Base-by-base conservation (phyloP, 148 eudicot genomes). In the Rhododendron molle region DNA sequence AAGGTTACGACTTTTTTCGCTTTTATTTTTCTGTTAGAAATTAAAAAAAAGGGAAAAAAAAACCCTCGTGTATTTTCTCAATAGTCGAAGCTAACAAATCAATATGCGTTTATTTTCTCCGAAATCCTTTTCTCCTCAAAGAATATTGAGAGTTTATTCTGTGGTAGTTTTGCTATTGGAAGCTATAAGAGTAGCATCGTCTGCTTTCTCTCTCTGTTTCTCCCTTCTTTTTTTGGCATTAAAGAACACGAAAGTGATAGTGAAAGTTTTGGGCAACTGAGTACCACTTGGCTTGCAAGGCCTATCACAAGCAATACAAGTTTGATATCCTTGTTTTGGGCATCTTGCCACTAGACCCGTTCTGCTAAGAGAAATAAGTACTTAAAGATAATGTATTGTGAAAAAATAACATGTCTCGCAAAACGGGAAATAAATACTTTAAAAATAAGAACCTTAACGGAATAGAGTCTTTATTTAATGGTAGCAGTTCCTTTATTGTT, bases 1-100 rank as follows among this genome's bases (percentile, higher is more conserved):
- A 78, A 82, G 67, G 89, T 82, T 32, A 77, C 65, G 9, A 73
- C 0, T 13, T 74, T 81, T 43, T 36, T 44, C n/a, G 47, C 26
- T 23, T 23, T 1, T 60, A 0, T 14, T 40, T 46, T 23, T 10
- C 3, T 26, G 8, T 11, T 26, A 7, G 30, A n/a, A 8, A 76
- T 10, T 14, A 28, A 16, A 6, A n/a, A n/a, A n/a, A 62, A 46
- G 8, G 5, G 4, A n/a, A 69, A 14, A 8, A n/a, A 69, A 14
- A 34, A 78, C 43, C 52, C 32, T 5, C 16, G 52, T 26, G 69
- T 76, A 13, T 52, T 83, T 69, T 28, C 18, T 69, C 34, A 69
- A 12, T 69, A 69, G 34, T 18, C 21, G 26, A 12, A 32, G 52
- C 30, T 18, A 15, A 6, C 0, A 40, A 56, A 52, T 18, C 23